Evolutionary conservation across 2,329 filamentous ascomycete genomes (phyloP).

Genomic region (Colletotrichum simmondsii): DNA sequence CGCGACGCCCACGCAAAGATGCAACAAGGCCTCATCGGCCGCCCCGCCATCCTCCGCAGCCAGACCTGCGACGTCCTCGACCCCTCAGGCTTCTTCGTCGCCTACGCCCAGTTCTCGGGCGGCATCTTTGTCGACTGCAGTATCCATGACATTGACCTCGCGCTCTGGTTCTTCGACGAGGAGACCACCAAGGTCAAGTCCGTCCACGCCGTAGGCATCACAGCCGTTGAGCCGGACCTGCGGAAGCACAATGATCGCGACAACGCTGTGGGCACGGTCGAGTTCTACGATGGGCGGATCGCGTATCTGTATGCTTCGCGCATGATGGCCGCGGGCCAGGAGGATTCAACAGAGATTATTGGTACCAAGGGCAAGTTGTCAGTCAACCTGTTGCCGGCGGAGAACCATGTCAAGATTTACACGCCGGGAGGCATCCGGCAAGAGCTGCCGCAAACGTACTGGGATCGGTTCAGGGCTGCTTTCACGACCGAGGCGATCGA

Average conservation of each 20-base stretch:
- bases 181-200: constrained; percentile 43
- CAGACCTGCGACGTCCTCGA: constrained; percentile 77
- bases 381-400: constrained; percentile 68
- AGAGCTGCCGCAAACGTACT: constrained; percentile 71
- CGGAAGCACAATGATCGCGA: constrained; percentile 45
- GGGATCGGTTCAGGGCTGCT: constrained; percentile 70
- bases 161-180: constrained; percentile 47
- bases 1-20: constrained; percentile 66
- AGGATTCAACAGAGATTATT: constrained; percentile 75
- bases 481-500: constrained; percentile 74
- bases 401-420: constrained; percentile 66
- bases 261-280: constrained; percentile 63
- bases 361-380: constrained; percentile 73
- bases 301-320: constrained; percentile 72
- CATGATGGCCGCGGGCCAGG: constrained; percentile 76
- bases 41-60: constrained; percentile 68
- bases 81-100: constrained; percentile 74
- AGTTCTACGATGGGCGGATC: constrained; percentile 71
- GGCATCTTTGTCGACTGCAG: constrained; percentile 79
- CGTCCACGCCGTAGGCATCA: constrained; percentile 45
- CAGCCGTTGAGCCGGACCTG: constrained; percentile 45
- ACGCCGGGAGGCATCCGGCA: constrained; percentile 63
- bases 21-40: constrained; percentile 65
- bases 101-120: constrained; percentile 72
- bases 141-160: constrained; percentile 71